phyloP scores from a whole-genome alignment of 2,329 filamentous ascomycete genomes.

The Sporothrix luriei region DNA sequence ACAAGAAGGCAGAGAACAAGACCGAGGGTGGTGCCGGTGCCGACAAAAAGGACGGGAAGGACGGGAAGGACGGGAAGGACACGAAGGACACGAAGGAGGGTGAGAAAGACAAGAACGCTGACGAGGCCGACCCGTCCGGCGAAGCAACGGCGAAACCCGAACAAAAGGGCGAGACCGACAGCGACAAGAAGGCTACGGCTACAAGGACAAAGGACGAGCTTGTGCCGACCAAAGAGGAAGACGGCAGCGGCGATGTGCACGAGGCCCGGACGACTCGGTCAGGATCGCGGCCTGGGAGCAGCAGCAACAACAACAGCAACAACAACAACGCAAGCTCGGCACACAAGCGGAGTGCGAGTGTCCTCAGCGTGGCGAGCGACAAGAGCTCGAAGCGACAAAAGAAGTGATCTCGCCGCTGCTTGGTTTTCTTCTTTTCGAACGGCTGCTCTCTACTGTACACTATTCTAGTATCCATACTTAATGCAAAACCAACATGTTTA shows the following conservation, averaged over 20 bases:
- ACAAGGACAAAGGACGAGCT: slow-evolving; percentile 24
- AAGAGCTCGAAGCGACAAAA: slow-evolving; percentile 61
- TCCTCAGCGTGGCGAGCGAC: slow-evolving; percentile 70
- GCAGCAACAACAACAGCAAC: slow-evolving; percentile 29
- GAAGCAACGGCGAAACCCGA: slow-evolving; percentile 22
- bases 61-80: not conserved
- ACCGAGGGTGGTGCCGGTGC: slow-evolving; percentile 2
- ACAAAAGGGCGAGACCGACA: slow-evolving; percentile 34
- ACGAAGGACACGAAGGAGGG: not conserved
- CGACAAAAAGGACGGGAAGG: slow-evolving; percentile 22
- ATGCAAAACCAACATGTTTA: not conserved
- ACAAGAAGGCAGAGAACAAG: slow-evolving; percentile 3
- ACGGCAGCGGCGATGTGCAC: slow-evolving; percentile 35
- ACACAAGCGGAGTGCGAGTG: slow-evolving; percentile 82
- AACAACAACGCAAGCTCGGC: slow-evolving; percentile 33
- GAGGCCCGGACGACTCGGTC: slow-evolving; percentile 37
- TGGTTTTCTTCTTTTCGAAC: not conserved
- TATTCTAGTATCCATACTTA: not conserved
- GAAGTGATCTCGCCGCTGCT: slow-evolving; percentile 46
- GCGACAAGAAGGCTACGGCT: slow-evolving; percentile 30
- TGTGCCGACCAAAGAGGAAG: slow-evolving; percentile 34
- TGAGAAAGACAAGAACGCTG: not conserved
- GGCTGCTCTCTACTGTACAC: not conserved
- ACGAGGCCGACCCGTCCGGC: not conserved
- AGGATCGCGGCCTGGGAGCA: slow-evolving; percentile 41